Conservation (phyloP, 2,329 filamentous ascomycete species). For the Colletotrichum noveboracense region DNA sequence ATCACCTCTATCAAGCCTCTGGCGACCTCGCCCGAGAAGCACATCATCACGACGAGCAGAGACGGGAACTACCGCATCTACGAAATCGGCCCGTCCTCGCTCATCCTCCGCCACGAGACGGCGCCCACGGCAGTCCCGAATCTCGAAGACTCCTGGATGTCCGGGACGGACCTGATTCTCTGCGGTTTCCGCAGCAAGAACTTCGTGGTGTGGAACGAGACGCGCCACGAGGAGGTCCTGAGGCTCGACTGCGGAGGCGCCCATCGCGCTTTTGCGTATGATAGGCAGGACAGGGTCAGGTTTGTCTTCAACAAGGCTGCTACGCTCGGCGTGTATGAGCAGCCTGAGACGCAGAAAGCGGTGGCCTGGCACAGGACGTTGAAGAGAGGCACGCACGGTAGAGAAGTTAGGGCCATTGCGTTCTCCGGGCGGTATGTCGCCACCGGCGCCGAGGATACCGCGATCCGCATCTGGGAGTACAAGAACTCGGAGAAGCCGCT, state of each 20-base stretch:
- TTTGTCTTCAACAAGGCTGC: conserved; percentile 81
- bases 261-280: conserved; percentile 75
- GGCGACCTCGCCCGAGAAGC: conserved; percentile 34
- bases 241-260: conserved; percentile 83
- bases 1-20: conserved; percentile 70
- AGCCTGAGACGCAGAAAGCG: conserved; percentile 31
- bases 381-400: conserved; percentile 77
- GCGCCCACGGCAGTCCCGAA: conserved; percentile 75
- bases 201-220: conserved; percentile 85
- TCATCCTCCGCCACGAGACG: conserved; percentile 72
- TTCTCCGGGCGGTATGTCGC: conserved; percentile 49
- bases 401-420: conserved; percentile 73
- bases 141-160: conserved; percentile 75
- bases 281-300: conserved; percentile 38
- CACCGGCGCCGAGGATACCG: conserved; percentile 77
- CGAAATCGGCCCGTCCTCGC: conserved; percentile 43
- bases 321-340: conserved; percentile 52
- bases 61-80: conserved; percentile 79
- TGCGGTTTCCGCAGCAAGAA: conserved; percentile 82
- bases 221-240: conserved; percentile 70
- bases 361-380: conserved; percentile 49
- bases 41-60: conserved; percentile 75
- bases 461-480: conserved; percentile 74
- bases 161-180: conserved; percentile 64
- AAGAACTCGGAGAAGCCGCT: conserved; percentile 25